Conservation (phyloP, 441 rosid species). For the Erodium trifolium region DNA sequence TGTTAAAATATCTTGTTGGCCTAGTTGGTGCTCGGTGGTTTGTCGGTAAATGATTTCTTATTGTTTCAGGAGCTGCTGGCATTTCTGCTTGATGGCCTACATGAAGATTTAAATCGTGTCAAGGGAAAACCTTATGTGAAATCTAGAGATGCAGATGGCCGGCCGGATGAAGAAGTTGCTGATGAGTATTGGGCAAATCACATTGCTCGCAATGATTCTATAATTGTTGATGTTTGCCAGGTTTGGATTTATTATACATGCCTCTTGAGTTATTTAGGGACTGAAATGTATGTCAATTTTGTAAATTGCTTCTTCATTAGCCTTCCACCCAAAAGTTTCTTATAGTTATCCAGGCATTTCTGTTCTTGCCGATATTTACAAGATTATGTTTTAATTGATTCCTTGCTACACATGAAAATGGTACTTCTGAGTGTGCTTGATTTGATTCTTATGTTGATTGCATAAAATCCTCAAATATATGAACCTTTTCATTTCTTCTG, state of each 20-base stretch:
- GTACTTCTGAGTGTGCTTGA: not conserved
- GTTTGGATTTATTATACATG: conserved; percentile 32
- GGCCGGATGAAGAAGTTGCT: conserved; percentile 52
- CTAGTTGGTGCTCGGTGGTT: conserved; percentile 19
- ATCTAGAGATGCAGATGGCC: conserved; percentile 59
- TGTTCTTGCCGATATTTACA: not conserved
- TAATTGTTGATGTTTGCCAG: conserved; percentile 61
- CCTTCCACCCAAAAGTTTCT: not conserved
- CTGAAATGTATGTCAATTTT: conserved; percentile 13
- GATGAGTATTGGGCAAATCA: conserved; percentile 70
- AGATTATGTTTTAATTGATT: conserved; percentile 2
- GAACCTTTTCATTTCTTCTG: not conserved
- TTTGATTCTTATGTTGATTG: not conserved
- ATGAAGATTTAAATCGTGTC: conserved; percentile 69
- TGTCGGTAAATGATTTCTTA: conserved; percentile 21
- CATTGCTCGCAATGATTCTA: conserved; percentile 61
- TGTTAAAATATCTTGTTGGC: conserved; percentile 19
- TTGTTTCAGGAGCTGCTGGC: conserved; percentile 55
- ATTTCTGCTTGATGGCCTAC: conserved; percentile 72
- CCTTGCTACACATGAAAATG: not conserved
- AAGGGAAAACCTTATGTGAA: conserved; percentile 61
- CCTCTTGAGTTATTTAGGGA: conserved; percentile 10
- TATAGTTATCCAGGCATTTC: not conserved
- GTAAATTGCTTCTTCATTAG: not conserved
- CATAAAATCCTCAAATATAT: not conserved